phyloP scores from a whole-genome alignment of 2,329 filamentous ascomycete genomes.

The Neonectria hederae region DNA sequence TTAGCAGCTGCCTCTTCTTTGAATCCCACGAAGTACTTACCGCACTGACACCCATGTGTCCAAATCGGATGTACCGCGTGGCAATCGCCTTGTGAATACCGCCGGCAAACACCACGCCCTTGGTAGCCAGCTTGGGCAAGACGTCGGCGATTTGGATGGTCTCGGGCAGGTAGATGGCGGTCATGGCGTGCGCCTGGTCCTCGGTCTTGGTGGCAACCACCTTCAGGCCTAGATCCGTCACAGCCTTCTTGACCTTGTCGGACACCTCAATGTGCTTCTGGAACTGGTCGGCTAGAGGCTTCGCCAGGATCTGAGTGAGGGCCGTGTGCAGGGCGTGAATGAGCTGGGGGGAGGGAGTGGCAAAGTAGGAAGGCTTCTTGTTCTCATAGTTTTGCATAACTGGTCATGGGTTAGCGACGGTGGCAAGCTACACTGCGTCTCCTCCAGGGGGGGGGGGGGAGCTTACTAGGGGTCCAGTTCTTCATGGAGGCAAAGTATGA shows the following conservation, averaged over 20 bases:
- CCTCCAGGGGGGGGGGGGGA: background rate
- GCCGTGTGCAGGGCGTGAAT: conserved; percentile 92
- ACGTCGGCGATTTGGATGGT: conserved; percentile 82
- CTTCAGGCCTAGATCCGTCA: conserved; percentile 83
- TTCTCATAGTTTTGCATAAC: conserved; percentile 99
- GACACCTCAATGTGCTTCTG: conserved; percentile 81
- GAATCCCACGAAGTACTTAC: conserved; percentile 55
- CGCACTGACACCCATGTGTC: conserved; percentile 96
- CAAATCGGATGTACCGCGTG: conserved; percentile 91
- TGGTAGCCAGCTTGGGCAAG: conserved; percentile 84
- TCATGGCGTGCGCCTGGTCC: conserved; percentile 97
- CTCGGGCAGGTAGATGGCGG: conserved; percentile 93
- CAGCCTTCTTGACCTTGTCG: conserved; percentile 85
- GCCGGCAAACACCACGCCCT: conserved; percentile 92
- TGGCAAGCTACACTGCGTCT: background rate
- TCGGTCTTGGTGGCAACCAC: conserved; percentile 86
- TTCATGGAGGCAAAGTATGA: conserved; percentile 97
- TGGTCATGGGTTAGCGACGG: conserved; percentile 45
- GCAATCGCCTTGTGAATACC: conserved; percentile 97
- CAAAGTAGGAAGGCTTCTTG: conserved; percentile 97
- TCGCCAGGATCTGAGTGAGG: conserved; percentile 84
- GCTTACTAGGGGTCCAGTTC: conserved; percentile 92
- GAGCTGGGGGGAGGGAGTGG: conserved; percentile 93
- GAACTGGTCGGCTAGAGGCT: conserved; percentile 84
- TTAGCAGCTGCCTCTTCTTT: conserved; percentile 31